Evolutionary conservation across 2,329 filamentous ascomycete genomes (phyloP).

Genomic region (Podosphaera aphanis): DNA sequence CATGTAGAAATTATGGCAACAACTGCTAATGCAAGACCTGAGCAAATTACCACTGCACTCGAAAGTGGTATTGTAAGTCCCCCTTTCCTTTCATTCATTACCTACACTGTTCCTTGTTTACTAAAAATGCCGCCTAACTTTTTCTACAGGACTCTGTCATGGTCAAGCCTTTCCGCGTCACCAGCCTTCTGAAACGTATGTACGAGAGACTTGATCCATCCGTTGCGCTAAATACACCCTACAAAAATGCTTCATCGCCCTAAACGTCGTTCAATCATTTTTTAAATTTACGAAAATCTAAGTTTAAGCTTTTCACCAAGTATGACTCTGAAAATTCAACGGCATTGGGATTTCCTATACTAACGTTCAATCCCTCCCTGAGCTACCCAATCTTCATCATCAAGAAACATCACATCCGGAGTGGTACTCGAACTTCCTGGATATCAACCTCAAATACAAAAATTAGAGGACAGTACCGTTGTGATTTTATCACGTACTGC

Average conservation of each 20-base stretch:
- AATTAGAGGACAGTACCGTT: too few relatives aligned
- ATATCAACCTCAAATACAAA: too few relatives aligned
- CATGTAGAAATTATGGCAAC: conserved; percentile 18
- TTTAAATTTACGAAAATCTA: too few relatives aligned
- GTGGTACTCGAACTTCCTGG: too few relatives aligned
- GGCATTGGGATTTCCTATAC: too few relatives aligned
- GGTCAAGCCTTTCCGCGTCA: conserved; percentile 5
- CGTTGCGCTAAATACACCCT: background rate
- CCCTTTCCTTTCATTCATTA: background rate
- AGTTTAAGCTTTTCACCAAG: too few relatives aligned
- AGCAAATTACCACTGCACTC: conserved; percentile 11
- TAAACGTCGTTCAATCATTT: too few relatives aligned
- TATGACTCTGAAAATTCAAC: too few relatives aligned
- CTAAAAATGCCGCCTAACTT: background rate
- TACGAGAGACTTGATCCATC: background rate
- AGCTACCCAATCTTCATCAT: too few relatives aligned
- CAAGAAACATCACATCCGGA: too few relatives aligned
- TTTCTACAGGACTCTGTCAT: conserved; percentile 3
- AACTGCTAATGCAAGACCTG: conserved; percentile 13
- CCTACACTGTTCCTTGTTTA: background rate
- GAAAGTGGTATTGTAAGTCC: conserved; percentile 8
- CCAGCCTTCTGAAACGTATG: conserved; percentile 5
- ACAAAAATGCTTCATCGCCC: background rate
- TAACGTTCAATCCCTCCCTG: too few relatives aligned
- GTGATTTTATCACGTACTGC: too few relatives aligned